Conservation (phyloP, 106 monocot genomes). For the Cymbidium sinense region DNA sequence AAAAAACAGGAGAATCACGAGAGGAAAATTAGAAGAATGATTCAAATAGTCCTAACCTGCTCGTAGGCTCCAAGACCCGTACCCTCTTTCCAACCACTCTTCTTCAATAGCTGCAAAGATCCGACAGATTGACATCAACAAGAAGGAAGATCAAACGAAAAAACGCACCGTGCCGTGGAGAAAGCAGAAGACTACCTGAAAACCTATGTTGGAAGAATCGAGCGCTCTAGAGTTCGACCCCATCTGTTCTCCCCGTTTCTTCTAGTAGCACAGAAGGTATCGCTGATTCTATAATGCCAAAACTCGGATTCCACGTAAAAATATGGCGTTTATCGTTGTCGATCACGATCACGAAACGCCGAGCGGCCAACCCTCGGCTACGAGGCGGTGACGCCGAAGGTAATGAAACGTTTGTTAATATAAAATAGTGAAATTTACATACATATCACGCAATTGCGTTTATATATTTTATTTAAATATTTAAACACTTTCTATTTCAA, state of each 20-base stretch:
- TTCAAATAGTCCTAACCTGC: constrained; percentile 47
- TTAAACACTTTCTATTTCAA: no score
- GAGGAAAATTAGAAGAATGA: not conserved
- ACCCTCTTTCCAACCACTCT: constrained; percentile 92
- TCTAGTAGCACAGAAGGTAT: not conserved
- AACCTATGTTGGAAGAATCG: constrained; percentile 86
- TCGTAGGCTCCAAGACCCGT: constrained; percentile 81
- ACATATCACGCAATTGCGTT: no score
- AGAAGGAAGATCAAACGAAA: not conserved
- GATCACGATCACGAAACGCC: not conserved
- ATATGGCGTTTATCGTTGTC: not conserved
- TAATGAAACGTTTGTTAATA: no score
- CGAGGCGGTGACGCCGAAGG: no score
- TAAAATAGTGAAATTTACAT: no score
- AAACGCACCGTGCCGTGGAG: constrained; percentile 18
- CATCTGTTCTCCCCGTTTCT: constrained; percentile 17
- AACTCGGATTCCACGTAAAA: not conserved
- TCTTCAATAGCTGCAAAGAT: constrained; percentile 74
- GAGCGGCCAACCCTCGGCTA: no score
- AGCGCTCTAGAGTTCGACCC: constrained; percentile 41
- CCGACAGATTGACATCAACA: not conserved
- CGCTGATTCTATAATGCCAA: not conserved
- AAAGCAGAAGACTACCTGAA: constrained; percentile 43
- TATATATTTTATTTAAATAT: no score
- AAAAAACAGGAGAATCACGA: not conserved